Evolutionary conservation across 306 rosid species (phyloP), one percentile per base, ranked within the genome.

Genomic region (Vicia sativa): DNA sequence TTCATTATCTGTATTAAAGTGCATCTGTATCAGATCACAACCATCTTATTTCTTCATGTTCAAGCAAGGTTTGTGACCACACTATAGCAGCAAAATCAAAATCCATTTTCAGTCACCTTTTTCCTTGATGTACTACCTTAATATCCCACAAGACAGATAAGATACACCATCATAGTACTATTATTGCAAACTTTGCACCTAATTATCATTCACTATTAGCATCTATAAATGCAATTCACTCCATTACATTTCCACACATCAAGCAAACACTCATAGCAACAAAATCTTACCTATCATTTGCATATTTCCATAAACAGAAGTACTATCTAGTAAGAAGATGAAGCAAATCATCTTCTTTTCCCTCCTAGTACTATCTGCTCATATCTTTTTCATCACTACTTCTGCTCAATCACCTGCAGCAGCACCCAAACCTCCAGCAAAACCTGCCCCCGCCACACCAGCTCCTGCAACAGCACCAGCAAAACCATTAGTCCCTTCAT

Each of bases 401-500:
- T 74, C 13, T 13, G 81, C 81, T 11, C 89, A 79, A 34, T 67
- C 81, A 61, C 77, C 88, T 1, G 83, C 83, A 7, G 73, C 76
- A 62, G 82, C 91, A 4, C 85, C 85, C 10, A 77, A 58, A 50
- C 10, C 85, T 4, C 76, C 84, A 3, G 61, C 77, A 1, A 79
- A 76, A 12, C 70, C 78, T 0, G 9, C 75, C 3, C 67, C 55
- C 3, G 18, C 58, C 43, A 0, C 48, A 42, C 71, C 74, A 42
- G 77, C 81, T 26, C 35, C 77, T 1, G 77, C 65, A 7, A 68
- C 78, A 38, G 77, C 65, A 2, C 84, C 81, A 8, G 41, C 69
- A 10, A 76, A 76, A 31, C 81, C 84, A 45, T 21, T 76, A 56
- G 84, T 80, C 49, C 75, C 84, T 0, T 18, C 78, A 28, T 35